Conservation (phyloP, 139 green algal species). For the Diplosphaera chodatii region DNA sequence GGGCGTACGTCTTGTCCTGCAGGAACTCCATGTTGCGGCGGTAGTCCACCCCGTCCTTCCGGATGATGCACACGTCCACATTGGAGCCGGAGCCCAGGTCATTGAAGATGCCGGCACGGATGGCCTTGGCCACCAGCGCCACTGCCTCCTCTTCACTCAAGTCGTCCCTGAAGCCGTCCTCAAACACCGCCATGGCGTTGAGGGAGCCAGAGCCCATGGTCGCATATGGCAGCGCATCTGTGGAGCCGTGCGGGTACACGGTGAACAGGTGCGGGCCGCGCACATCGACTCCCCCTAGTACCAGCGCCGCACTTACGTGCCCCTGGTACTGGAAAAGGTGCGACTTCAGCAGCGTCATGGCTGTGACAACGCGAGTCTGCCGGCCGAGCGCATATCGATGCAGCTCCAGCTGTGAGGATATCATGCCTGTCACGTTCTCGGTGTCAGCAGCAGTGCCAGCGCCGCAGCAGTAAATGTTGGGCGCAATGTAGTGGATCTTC, state of each 20-base stretch:
- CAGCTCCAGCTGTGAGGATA: conserved; percentile 83
- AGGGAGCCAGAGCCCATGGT: conserved; percentile 96
- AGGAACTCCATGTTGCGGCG: conserved; percentile 86
- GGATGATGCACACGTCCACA: conserved; percentile 96
- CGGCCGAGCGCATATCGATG: conserved; percentile 83
- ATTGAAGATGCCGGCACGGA: conserved; percentile 88
- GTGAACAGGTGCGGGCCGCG: conserved; percentile 95
- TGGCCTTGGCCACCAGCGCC: conserved; percentile 70
- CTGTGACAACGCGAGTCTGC: conserved; percentile 79
- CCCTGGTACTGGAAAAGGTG: conserved; percentile 99
- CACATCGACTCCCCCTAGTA: conserved; percentile 91
- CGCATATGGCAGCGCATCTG: conserved; percentile 88
- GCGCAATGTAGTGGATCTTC: conserved; percentile 98
- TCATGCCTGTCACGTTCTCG: conserved; percentile 95
- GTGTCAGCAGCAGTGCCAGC: conserved; percentile 96
- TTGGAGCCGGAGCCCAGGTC: conserved; percentile 96
- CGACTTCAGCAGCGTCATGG: conserved; percentile 92
- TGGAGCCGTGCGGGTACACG: conserved; percentile 97
- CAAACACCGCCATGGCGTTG: conserved; percentile 97
- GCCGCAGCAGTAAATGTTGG: conserved; percentile 98
- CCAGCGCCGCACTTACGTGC: conserved; percentile 88
- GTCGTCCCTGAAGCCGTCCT: conserved; percentile 85
- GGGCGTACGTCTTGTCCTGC: conserved; percentile 79
- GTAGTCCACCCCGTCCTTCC: conserved; percentile 78
- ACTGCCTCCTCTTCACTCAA: conserved; percentile 81